These are phyloP conservation scores for Arthrobotrys entomopaga DNA, from an alignment of 2,329 filamentous ascomycete genomes.

Conservation along the genomic window DNA sequence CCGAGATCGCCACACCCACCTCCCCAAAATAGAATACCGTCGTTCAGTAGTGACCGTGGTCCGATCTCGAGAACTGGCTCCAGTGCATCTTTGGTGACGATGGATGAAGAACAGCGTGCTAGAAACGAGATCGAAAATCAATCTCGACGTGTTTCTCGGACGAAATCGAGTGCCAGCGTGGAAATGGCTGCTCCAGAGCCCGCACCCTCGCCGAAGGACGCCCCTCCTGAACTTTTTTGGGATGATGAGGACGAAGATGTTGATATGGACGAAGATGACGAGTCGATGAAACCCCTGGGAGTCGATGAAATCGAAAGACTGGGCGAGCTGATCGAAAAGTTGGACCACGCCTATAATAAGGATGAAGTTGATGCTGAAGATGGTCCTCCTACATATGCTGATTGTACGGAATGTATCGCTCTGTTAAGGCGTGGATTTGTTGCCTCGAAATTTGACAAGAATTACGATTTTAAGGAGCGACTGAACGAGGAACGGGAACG, in stretches of 20 bases:
- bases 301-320: conserved; percentile 39
- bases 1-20: conserved; percentile 12
- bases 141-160: conserved; percentile 46
- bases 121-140: conserved; percentile 25
- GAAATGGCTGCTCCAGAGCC: conserved; percentile 41
- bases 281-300: conserved; percentile 32
- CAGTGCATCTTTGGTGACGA: conserved; percentile 47
- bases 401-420: conserved; percentile 44
- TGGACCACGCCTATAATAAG: conserved; percentile 43
- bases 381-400: conserved; percentile 38
- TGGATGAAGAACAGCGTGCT: conserved; percentile 39
- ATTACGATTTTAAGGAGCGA: conserved; percentile 53
- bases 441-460: conserved; percentile 39
- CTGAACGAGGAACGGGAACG: conserved; percentile 56
- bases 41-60: conserved; percentile 48
- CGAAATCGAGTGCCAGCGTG: conserved; percentile 45
- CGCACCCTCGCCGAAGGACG: conserved; percentile 40
- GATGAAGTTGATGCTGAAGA: conserved; percentile 43
- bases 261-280: conserved; percentile 46
- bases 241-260: conserved; percentile 53
- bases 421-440: conserved; percentile 49
- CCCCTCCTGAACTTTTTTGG: conserved; percentile 40
- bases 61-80: conserved; percentile 37
- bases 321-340: conserved; percentile 42
- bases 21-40: conserved; percentile 40